Evolutionary conservation across 169 alveolate species (phyloP).

Genomic region (Pseudocohnilembus persalinus): DNA sequence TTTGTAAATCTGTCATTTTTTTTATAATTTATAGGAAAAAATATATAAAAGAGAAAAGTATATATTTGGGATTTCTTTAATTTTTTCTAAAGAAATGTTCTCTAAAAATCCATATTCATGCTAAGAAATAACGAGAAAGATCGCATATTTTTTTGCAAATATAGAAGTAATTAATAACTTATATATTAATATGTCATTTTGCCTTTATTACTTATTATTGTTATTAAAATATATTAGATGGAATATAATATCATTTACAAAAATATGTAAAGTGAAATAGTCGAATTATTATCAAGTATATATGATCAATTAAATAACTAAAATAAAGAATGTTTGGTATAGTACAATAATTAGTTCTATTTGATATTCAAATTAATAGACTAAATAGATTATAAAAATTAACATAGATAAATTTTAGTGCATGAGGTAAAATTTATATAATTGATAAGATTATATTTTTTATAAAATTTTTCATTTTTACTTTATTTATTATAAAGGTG

Average conservation of each 20-base stretch:
- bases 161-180: slow-evolving; percentile 5
- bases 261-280: not conserved
- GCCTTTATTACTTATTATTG: not conserved
- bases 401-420: not conserved
- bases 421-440: slow-evolving; percentile 1
- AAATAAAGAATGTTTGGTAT: slow-evolving; percentile 5
- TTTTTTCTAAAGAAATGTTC: not conserved
- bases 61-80: slow-evolving; percentile 10
- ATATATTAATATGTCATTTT: not conserved
- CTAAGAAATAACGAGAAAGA: slow-evolving; percentile 20
- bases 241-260: slow-evolving; percentile 1
- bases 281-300: not conserved
- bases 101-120: not conserved
- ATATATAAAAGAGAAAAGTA: slow-evolving; percentile 19
- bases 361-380: slow-evolving; percentile 7
- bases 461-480: not conserved
- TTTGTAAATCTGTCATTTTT: not conserved
- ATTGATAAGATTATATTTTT: not conserved
- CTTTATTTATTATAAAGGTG: not conserved
- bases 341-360: slow-evolving; percentile 4
- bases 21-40: slow-evolving; percentile 3
- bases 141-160: slow-evolving; percentile 7
- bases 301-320: not conserved
- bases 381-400: not conserved
- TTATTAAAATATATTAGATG: slow-evolving; percentile 3